Evolutionary conservation across 2,329 filamentous ascomycete species (phyloP).

Genomic region (Metarhizium album): DNA sequence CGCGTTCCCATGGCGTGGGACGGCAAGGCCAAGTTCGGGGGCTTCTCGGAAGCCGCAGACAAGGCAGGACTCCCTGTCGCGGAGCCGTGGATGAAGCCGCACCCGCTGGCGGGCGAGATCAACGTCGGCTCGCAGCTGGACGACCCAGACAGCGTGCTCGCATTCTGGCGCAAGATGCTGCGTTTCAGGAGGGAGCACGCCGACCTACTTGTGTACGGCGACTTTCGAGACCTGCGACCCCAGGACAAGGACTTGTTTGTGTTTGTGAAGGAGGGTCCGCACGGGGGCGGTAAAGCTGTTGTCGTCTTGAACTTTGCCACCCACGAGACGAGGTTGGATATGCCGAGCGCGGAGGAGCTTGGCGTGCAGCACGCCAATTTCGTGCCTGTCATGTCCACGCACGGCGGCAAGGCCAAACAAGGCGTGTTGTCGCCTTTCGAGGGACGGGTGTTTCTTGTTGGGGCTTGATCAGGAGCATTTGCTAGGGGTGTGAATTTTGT

Average conservation of each 20-base stretch:
- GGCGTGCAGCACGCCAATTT: constrained; percentile 11
- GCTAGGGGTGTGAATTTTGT: not conserved
- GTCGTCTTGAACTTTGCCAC: constrained; percentile 23
- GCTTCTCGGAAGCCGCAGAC: constrained; percentile 27
- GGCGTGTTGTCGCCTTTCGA: constrained; percentile 18
- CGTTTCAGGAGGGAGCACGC: constrained; percentile 20
- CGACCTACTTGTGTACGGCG: constrained; percentile 23
- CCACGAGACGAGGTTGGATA: constrained; percentile 16
- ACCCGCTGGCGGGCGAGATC: constrained; percentile 25
- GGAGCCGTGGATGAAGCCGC: constrained; percentile 24
- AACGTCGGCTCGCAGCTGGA: constrained; percentile 46
- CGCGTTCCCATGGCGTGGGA: constrained; percentile 60
- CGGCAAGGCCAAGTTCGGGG: constrained; percentile 18
- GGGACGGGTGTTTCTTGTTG: constrained; percentile 19
- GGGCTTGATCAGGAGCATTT: no score
- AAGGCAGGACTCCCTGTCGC: constrained; percentile 15
- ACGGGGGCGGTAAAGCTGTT: constrained; percentile 13
- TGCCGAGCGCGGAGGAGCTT: constrained; percentile 14
- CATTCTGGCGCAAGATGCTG: constrained; percentile 22
- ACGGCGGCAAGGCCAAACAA: constrained; percentile 10
- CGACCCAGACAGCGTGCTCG: constrained; percentile 24
- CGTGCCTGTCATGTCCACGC: constrained; percentile 18
- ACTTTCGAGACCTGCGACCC: constrained; percentile 17
- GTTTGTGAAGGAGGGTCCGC: constrained; percentile 20
- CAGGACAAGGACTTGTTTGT: constrained; percentile 16